Conservation (phyloP, 2,329 filamentous ascomycete species). For the Mycosphaerelloides madeirae region DNA sequence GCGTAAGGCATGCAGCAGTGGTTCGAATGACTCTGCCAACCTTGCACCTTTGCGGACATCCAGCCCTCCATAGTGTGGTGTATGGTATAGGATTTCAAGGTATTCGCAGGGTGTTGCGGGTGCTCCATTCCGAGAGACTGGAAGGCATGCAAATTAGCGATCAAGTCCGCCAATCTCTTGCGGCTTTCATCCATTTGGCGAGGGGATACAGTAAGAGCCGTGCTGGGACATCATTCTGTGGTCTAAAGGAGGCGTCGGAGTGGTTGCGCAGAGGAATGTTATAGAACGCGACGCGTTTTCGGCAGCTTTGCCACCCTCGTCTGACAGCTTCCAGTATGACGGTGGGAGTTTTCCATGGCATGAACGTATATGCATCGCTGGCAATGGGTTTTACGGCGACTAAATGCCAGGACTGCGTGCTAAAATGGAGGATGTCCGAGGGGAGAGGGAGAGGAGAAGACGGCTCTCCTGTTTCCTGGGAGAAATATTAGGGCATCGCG, state of each 20-base stretch:
- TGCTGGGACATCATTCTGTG: slow-evolving; percentile 17
- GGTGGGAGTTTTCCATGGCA: too few species aligned
- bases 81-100: slow-evolving; percentile 7
- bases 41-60: slow-evolving; percentile 15
- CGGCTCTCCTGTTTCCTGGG: background rate
- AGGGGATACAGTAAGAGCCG: slow-evolving; percentile 10
- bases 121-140: slow-evolving; percentile 25
- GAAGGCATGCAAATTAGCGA: slow-evolving; percentile 29
- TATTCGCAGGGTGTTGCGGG: slow-evolving; percentile 14
- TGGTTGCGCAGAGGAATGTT: slow-evolving; percentile 21
- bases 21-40: slow-evolving; percentile 9
- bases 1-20: slow-evolving; percentile 24
- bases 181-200: slow-evolving; percentile 8
- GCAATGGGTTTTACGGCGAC: too few species aligned
- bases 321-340: slow-evolving; percentile 1
- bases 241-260: slow-evolving; percentile 3
- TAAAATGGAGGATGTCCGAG: too few species aligned
- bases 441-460: background rate
- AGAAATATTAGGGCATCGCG: background rate
- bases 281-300: slow-evolving; percentile 9
- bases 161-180: slow-evolving; percentile 25
- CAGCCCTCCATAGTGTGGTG: slow-evolving; percentile 16
- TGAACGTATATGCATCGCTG: too few species aligned
- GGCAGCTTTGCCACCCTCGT: too few species aligned
- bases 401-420: too few species aligned